A percentile compares a stretch with the other conserved stretches of the same genome.
Conservation (phyloP, 192 early-diverging fungal species). For the Coemansia sp. region DNA sequence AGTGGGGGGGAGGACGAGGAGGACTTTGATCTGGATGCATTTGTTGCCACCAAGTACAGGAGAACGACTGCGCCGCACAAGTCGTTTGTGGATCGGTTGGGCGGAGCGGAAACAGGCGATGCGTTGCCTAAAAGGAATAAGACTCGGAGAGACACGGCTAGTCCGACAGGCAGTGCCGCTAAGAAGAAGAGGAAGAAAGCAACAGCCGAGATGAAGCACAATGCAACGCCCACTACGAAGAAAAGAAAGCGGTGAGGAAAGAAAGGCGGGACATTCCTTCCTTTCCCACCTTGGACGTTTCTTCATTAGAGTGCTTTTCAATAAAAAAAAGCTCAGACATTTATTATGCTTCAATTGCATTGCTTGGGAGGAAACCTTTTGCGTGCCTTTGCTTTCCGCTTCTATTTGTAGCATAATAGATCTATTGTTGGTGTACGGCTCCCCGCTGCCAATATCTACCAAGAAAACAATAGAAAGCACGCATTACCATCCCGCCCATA, state of each 20-base stretch:
- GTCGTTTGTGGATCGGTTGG: neutral
- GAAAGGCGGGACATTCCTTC: neutral
- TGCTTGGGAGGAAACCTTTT: too few relatives aligned
- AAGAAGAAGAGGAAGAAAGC: neutral
- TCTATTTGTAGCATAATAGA: neutral
- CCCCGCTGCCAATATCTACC: neutral
- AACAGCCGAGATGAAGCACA: neutral
- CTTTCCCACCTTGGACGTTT: too few relatives aligned
- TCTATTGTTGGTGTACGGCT: neutral
- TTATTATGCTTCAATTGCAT: neutral
- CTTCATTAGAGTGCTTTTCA: too few relatives aligned
- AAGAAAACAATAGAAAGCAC: neutral
- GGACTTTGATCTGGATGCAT: conserved; percentile 1
- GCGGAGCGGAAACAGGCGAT: neutral
- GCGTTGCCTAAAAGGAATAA: neutral
- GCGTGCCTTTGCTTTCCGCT: neutral
- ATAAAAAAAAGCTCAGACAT: too few relatives aligned
- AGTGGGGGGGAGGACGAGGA: neutral
- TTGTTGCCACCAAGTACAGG: neutral
- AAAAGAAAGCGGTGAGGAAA: neutral
- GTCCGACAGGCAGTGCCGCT: neutral
- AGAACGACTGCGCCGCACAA: neutral
- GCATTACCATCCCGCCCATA: neutral
- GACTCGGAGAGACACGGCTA: neutral
- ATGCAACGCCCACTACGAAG: neutral